Evolutionary conservation across 106 monocot species (phyloP).

Genomic region (Chionographis japonica): DNA sequence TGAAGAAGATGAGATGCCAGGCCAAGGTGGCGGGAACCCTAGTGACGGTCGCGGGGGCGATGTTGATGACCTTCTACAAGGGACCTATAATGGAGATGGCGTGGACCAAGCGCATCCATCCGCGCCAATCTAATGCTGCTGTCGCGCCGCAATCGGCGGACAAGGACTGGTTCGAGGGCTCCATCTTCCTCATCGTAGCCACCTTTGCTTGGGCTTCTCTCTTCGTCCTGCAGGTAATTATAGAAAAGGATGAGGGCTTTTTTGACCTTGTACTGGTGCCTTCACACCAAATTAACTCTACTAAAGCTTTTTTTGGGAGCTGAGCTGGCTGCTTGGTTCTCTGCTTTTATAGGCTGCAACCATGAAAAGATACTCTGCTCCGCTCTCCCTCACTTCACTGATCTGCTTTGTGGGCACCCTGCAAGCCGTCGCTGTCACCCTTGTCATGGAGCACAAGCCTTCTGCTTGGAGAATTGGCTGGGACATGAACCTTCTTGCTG

Average conservation of each 20-base stretch:
- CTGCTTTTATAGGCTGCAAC: slow-evolving; percentile 27
- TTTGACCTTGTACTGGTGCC: no score
- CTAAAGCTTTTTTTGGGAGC: background rate
- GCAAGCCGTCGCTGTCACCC: slow-evolving; percentile 44
- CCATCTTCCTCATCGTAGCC: slow-evolving; percentile 32
- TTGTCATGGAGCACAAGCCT: slow-evolving; percentile 36
- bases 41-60: slow-evolving; percentile 47
- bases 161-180: slow-evolving; percentile 32
- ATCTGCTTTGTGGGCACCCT: slow-evolving; percentile 58
- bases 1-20: slow-evolving; percentile 40
- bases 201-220: slow-evolving; percentile 34
- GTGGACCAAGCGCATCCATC: slow-evolving; percentile 10
- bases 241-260: no score
- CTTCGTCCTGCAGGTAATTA: slow-evolving; percentile 45
- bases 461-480: slow-evolving; percentile 42
- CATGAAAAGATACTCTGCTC: slow-evolving; percentile 32
- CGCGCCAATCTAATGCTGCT: background rate
- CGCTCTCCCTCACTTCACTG: slow-evolving; percentile 40
- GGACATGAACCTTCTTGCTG: slow-evolving; percentile 56
- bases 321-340: no score
- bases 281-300: no score
- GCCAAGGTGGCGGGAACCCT: slow-evolving; percentile 34
- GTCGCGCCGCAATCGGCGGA: background rate
- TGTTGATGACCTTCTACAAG: slow-evolving; percentile 49
- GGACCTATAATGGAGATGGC: slow-evolving; percentile 37